Conservation (phyloP, 495 filamentous ascomycete genomes). For the Penicillium flavigenum region DNA sequence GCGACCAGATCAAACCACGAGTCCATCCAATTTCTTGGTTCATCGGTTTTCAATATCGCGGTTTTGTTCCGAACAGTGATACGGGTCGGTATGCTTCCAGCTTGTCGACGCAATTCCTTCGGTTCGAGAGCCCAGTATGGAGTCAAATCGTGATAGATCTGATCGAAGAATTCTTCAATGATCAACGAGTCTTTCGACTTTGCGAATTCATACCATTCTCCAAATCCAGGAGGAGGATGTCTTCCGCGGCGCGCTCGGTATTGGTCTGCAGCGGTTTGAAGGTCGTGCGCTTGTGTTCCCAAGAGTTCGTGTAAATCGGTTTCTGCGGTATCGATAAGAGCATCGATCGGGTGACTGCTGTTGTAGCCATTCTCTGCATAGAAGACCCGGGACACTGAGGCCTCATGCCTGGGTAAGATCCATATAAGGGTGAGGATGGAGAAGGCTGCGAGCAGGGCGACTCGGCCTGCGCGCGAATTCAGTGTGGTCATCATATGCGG, state of each 20-base stretch:
- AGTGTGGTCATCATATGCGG: not conserved
- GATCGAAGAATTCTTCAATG: constrained; percentile 61
- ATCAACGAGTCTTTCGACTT: constrained; percentile 46
- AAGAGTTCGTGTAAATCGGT: constrained; percentile 7
- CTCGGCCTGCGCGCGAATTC: constrained; percentile 8
- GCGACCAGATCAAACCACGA: constrained; percentile 51
- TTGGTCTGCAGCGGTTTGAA: constrained; percentile 8
- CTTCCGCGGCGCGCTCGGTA: constrained; percentile 19
- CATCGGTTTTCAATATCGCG: constrained; percentile 3
- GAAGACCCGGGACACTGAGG: not conserved
- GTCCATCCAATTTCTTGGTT: constrained; percentile 8
- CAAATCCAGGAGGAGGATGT: constrained; percentile 62
- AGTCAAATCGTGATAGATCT: constrained; percentile 56
- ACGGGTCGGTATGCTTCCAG: constrained; percentile 6
- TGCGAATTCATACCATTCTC: constrained; percentile 66
- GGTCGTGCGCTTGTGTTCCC: constrained; percentile 1
- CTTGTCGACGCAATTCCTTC: constrained; percentile 39
- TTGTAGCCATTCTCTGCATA: constrained; percentile 2
- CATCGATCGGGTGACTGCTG: constrained; percentile 13
- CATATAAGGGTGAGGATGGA: constrained; percentile 1
- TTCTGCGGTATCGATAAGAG: constrained; percentile 10
- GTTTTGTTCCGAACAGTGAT: constrained; percentile 19
- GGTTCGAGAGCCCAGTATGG: constrained; percentile 60
- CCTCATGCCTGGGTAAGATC: not conserved
- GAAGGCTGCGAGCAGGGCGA: not conserved